Conservation (phyloP, 441 rosid genomes). For the Aleurites moluccanus region DNA sequence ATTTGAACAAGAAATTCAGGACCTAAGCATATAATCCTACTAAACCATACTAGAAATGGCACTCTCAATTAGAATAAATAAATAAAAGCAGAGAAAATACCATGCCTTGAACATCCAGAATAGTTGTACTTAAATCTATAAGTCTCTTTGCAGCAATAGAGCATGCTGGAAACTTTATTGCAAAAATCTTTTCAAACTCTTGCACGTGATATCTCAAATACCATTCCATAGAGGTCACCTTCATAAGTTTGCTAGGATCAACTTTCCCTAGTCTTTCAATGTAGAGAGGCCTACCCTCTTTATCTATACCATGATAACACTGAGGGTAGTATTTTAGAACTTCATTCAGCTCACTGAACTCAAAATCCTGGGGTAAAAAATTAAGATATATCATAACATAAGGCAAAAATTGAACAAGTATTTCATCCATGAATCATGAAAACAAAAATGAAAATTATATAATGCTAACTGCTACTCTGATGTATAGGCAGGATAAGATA, state of each 20-base stretch:
- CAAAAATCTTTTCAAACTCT: constrained; percentile 83
- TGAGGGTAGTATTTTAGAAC: constrained; percentile 86
- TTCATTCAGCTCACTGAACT: constrained; percentile 66
- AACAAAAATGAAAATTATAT: background rate
- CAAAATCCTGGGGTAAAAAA: constrained; percentile 57
- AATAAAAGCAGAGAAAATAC: constrained; percentile 40
- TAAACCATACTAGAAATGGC: background rate
- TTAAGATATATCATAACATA: background rate
- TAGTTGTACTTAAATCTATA: constrained; percentile 87
- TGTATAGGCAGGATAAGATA: constrained; percentile 1
- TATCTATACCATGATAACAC: constrained; percentile 92
- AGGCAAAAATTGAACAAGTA: background rate
- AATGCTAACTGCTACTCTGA: background rate
- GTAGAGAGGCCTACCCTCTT: constrained; percentile 92
- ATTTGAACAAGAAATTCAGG: background rate
- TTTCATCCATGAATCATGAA: too few relatives aligned
- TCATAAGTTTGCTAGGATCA: constrained; percentile 85
- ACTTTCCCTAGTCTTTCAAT: constrained; percentile 93
- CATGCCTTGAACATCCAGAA: constrained; percentile 96
- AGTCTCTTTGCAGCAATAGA: constrained; percentile 89
- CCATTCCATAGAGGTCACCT: constrained; percentile 81
- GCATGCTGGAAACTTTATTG: constrained; percentile 86
- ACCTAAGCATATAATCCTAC: background rate
- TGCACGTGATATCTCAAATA: constrained; percentile 85
- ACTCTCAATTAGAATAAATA: constrained; percentile 13